phyloP scores from a whole-genome alignment of 179 eudicot genomes.

The Beta lomatogona region DNA sequence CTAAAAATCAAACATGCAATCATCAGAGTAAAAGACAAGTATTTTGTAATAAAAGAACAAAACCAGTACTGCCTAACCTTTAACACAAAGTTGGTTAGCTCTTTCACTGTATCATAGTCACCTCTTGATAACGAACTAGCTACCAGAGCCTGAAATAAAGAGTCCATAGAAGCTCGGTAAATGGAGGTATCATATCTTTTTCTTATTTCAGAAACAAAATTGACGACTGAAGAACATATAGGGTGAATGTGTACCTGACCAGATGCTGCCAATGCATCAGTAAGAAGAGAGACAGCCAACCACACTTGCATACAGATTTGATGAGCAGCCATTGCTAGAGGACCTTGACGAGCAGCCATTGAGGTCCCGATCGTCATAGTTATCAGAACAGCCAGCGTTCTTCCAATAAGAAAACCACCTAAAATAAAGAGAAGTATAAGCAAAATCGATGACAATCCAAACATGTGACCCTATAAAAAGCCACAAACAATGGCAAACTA shows the following conservation, averaged over 20 bases:
- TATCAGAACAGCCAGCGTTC: slow-evolving; percentile 80
- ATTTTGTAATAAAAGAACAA: no score
- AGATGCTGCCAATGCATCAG: slow-evolving; percentile 88
- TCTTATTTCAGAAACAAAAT: not conserved
- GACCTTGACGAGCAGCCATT: slow-evolving; percentile 99
- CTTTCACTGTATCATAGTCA: slow-evolving; percentile 65
- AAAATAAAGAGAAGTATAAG: not conserved
- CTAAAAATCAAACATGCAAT: not conserved
- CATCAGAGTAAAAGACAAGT: not conserved
- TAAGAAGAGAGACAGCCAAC: slow-evolving; percentile 91
- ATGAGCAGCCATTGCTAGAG: slow-evolving; percentile 94
- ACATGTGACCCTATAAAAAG: not conserved
- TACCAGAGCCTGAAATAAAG: slow-evolving; percentile 64
- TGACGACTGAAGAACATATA: not conserved
- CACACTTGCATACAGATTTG: slow-evolving; percentile 95
- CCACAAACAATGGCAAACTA: not conserved
- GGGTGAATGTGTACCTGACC: slow-evolving; percentile 58
- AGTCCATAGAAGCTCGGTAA: not conserved
- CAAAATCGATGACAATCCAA: not conserved
- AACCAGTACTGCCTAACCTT: slow-evolving; percentile 46
- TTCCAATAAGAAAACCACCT: slow-evolving; percentile 95
- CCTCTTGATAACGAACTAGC: slow-evolving; percentile 77
- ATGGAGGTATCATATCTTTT: not conserved
- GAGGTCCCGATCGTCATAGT: slow-evolving; percentile 87
- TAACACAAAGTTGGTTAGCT: slow-evolving; percentile 61